These are phyloP conservation scores for Dianthus caryophyllus DNA, from an alignment of 148 eudicot genomes.

Conservation along the genomic window DNA sequence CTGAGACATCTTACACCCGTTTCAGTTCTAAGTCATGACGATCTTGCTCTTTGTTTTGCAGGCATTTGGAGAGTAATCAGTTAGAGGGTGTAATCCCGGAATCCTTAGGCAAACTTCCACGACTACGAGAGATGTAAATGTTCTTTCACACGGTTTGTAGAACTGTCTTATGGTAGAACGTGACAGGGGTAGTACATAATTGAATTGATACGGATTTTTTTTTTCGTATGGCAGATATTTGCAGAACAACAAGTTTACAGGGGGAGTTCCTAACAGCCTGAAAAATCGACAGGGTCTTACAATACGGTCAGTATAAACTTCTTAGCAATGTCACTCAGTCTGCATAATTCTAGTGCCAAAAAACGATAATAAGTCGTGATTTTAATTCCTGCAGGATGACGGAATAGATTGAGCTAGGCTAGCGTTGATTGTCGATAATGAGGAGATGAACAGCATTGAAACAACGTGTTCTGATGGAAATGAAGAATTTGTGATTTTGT, in stretches of 20 bases:
- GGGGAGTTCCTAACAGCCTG: slow-evolving; percentile 36
- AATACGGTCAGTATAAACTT: slow-evolving; percentile 31
- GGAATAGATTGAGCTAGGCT: neutral
- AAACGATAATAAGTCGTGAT: neutral
- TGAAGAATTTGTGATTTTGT: neutral
- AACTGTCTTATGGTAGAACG: neutral
- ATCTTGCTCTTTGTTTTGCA: slow-evolving; percentile 11
- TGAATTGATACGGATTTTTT: no score
- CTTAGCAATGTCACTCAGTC: neutral
- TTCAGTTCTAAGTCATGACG: neutral
- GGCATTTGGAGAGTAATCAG: slow-evolving; percentile 82
- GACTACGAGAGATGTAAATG: slow-evolving; percentile 61
- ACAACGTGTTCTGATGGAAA: neutral
- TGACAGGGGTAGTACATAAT: no score
- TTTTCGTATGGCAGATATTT: slow-evolving; percentile 45
- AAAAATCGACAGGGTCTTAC: slow-evolving; percentile 26
- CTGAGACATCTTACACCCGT: neutral
- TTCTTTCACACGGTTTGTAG: neutral
- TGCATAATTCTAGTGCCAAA: neutral
- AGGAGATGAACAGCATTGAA: neutral
- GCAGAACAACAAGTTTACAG: slow-evolving; percentile 54
- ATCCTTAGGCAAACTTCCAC: slow-evolving; percentile 54
- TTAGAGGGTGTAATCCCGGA: slow-evolving; percentile 64
- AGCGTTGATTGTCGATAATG: neutral
- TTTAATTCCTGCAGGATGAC: neutral